Evolutionary conservation across 106 monocot genomes (phyloP).

Genomic region (Allium fistulosum): DNA sequence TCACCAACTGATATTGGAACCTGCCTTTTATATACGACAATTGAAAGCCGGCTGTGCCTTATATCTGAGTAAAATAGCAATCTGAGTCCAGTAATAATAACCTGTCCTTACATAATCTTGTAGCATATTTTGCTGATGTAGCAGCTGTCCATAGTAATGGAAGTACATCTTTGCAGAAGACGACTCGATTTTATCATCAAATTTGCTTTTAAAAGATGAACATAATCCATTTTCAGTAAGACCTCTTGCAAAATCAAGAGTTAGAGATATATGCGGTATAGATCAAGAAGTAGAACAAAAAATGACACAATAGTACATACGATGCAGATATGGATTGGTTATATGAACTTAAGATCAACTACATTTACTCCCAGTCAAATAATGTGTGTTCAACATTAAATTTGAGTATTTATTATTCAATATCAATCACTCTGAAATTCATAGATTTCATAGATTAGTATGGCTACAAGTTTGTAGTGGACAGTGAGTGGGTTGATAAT

Average conservation of each 20-base stretch:
- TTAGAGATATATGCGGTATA: too few species aligned
- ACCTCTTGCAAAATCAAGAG: conserved; percentile 23
- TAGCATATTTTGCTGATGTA: conserved; percentile 99
- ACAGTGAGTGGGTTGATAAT: too few species aligned
- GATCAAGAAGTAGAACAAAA: too few species aligned
- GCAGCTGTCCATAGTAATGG: conserved; percentile 90
- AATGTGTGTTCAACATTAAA: too few species aligned
- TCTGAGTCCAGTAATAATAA: conserved; percentile 14
- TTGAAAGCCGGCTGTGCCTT: not conserved
- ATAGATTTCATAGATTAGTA: too few species aligned
- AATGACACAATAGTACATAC: too few species aligned
- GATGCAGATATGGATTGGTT: too few species aligned
- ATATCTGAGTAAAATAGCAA: not conserved
- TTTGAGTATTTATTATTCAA: too few species aligned
- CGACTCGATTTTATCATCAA: conserved; percentile 93
- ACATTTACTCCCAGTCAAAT: too few species aligned
- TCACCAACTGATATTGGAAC: not conserved
- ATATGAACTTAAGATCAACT: too few species aligned
- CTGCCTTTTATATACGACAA: not conserved
- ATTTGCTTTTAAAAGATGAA: conserved; percentile 59
- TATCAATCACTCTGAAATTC: too few species aligned
- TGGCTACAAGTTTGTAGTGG: too few species aligned
- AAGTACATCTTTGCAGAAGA: conserved; percentile 99
- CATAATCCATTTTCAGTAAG: conserved; percentile 57
- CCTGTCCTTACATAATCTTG: conserved; percentile 99